These are phyloP conservation scores for Ceratocystis eucalypticola DNA, from an alignment of 2,329 filamentous ascomycete species.

Conservation along the genomic window DNA sequence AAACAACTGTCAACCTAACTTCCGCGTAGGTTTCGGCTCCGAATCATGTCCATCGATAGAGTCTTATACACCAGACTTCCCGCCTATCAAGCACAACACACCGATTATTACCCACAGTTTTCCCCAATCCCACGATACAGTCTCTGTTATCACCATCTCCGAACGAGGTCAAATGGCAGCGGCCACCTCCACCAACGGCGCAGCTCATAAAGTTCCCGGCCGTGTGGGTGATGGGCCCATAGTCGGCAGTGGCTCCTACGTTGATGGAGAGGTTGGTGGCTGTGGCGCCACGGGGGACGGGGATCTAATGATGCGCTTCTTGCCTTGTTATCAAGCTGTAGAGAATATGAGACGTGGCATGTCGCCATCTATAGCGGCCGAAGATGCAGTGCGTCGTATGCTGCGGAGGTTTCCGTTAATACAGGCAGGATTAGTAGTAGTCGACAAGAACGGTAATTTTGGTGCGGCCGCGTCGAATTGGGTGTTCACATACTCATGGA, in stretches of 20 bases:
- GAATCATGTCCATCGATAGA: conserved; percentile 33
- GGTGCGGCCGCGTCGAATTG: conserved; percentile 40
- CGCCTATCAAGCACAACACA: conserved; percentile 30
- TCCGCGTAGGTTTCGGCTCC: conserved; percentile 34
- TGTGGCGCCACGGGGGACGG: conserved; percentile 45
- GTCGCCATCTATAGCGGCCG: conserved; percentile 35
- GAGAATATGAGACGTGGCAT: conserved; percentile 39
- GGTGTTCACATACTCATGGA: conserved; percentile 41
- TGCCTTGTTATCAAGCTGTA: conserved; percentile 45
- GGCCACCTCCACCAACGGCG: conserved; percentile 43
- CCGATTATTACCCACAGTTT: conserved; percentile 38
- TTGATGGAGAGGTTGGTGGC: conserved; percentile 39
- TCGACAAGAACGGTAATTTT: conserved; percentile 35
- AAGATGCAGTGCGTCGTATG: conserved; percentile 39
- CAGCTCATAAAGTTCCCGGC: conserved; percentile 40
- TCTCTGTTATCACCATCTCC: conserved; percentile 38
- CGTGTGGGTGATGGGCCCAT: conserved; percentile 44
- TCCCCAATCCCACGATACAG: conserved; percentile 38
- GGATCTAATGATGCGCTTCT: conserved; percentile 43
- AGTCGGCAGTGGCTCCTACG: conserved; percentile 41
- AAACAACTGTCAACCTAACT: conserved; percentile 37
- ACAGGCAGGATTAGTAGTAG: conserved; percentile 38
- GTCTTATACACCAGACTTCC: conserved; percentile 31
- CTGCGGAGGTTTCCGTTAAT: conserved; percentile 34
- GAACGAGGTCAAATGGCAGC: conserved; percentile 36